Evolutionary conservation across 2,329 filamentous ascomycete species (phyloP), one percentile per base, ranked within the genome.

Genomic region (Sporothrix schenckii): DNA sequence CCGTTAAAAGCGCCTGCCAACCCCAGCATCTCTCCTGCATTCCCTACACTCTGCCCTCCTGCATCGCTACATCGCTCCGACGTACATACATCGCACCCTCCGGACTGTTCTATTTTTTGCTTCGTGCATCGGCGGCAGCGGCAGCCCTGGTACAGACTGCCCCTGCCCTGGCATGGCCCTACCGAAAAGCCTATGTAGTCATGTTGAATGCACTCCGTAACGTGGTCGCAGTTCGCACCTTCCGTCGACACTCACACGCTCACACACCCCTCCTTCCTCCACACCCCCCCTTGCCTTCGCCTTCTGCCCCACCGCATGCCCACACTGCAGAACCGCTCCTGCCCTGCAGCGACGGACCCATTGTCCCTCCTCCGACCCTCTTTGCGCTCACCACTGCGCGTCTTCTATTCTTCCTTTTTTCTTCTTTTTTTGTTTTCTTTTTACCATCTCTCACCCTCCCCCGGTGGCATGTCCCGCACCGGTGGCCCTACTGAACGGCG

Each of bases 281-380:
- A 69, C 70, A 67, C 71, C 68, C 61, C 66, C 65, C 60, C 66
- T 60, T 54, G 70, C 50, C 72, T 71, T 68, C 65, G 69, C 68
- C 70, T 67, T 58, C 47, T 52, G 61, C 68, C 53, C 71, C 71
- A 72, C 71, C 27, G 27, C 54, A 27, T 70, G 63, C 39, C 50
- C 53, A 58, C 66, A 58, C 66, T 68, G 66, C 53, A 68, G 66
- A 68, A 68, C 65, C 49, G 50, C 30, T 68, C 66, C 30, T 56
- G 54, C 27, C 66, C 66, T 60, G 66, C 66, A 61, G 66, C 66
- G 21, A 39, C 66, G 53, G 41, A 58, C 65, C 49, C 65, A 41
- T 67, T 19, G n/a, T 65, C 19, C 60, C 24, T 65, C 71, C 49
- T 50, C 27, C 52, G 16, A 16, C 47, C 34, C 47, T 24, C 39